phyloP scores from a whole-genome alignment of 2,329 filamentous ascomycete species.

The Beauveria sp. region DNA sequence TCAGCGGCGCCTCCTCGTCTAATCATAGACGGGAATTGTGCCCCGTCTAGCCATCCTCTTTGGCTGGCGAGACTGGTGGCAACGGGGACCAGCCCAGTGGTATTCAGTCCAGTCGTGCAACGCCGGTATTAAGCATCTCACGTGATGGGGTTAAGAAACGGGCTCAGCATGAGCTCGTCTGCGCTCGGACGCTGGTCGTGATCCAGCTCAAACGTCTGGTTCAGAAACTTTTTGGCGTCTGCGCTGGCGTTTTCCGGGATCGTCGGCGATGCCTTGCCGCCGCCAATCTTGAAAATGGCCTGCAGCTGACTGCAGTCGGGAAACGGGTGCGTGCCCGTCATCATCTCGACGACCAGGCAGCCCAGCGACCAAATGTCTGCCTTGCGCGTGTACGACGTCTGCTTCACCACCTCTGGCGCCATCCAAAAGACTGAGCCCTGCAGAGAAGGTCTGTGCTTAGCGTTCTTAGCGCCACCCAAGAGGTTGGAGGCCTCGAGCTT shows the following conservation, averaged over 20 bases:
- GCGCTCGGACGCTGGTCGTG: slow-evolving; percentile 87
- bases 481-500: slow-evolving; percentile 90
- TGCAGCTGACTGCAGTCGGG: slow-evolving; percentile 95
- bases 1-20: neutral
- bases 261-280: slow-evolving; percentile 75
- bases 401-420: slow-evolving; percentile 96
- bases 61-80: neutral
- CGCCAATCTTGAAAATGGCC: slow-evolving; percentile 97
- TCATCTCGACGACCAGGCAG: slow-evolving; percentile 97
- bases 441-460: slow-evolving; percentile 67
- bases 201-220: slow-evolving; percentile 90
- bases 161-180: slow-evolving; percentile 78
- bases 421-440: slow-evolving; percentile 99
- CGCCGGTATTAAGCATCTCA: slow-evolving; percentile 23
- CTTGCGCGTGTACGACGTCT: slow-evolving; percentile 96
- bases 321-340: slow-evolving; percentile 93
- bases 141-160: slow-evolving; percentile 70
- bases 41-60: neutral
- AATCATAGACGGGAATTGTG: neutral
- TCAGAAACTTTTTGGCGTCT: slow-evolving; percentile 76
- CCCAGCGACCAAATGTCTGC: slow-evolving; percentile 98
- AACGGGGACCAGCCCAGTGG: slow-evolving; percentile 4
- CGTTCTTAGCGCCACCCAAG: slow-evolving; percentile 59
- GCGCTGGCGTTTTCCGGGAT: slow-evolving; percentile 80
- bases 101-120: neutral